Evolutionary conservation across 2,329 filamentous ascomycete genomes (phyloP), one percentile per base, ranked within the genome.

Genomic region (Diaporthe sp.): DNA sequence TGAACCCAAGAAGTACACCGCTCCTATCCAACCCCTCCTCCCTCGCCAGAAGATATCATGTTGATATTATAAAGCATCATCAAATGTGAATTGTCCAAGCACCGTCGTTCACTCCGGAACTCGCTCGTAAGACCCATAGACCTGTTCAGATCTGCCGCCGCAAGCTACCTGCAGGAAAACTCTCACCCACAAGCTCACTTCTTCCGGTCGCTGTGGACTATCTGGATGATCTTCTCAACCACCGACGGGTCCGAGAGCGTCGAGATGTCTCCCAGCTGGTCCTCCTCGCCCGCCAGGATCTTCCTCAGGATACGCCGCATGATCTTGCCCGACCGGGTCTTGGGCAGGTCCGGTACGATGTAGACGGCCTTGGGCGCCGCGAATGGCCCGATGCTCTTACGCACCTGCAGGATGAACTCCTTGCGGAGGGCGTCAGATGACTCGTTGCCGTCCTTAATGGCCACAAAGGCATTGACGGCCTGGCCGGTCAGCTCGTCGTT

Each of bases 251-350:
- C 96, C 76, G 95, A 97, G 71, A 98, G 90, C 93, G 97, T 98
- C 28, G 94, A 94, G 49, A 90, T 97, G 82, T 99, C 97, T 80
- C 97, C 97, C 72, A 99, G 89, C 86, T 98, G 96, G 84, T 99
- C 97, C 86, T 98, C 96, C 88, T 99, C 97, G 49, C 96, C 96
- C 22, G 96, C 96, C 80, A 99, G 86, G 82, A 99, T 98, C 94
- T 99, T 99, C 81, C 97, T 91, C 88, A 99, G 86, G 82, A 99
- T 98, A 78, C 97, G 93, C 78, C 97, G 92, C 97, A 99, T 99
- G 82, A 99, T 99, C 93, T 99, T 99, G 79, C 97, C 97, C 80
- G 94, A 98, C 80, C 97, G 91, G 51, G 97, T 99, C 92, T 99
- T 98, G 81, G 97, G 97, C 79, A 99, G 90, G 84, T 99, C 97